A percentile compares a stretch with the other conserved stretches of the same genome.
Conservation (phyloP, 2,329 filamentous ascomycete species). For the Penicillium expansum region DNA sequence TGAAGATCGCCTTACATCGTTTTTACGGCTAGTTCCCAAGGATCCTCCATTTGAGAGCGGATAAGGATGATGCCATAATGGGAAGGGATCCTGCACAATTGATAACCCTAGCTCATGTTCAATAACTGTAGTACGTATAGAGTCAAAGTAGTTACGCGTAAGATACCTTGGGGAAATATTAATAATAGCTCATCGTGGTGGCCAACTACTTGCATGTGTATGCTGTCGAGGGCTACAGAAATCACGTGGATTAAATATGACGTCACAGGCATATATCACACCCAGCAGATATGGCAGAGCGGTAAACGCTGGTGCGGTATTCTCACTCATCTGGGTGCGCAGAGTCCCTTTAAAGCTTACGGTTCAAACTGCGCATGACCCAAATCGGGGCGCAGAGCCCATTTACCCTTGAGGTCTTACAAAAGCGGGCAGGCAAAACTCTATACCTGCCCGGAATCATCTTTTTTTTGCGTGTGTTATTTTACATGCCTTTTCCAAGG, state of each 20-base stretch:
- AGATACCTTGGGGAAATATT: too few species aligned
- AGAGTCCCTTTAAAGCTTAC: background rate
- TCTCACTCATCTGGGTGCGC: too few species aligned
- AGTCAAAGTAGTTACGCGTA: too few species aligned
- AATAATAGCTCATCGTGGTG: too few species aligned
- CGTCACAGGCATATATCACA: background rate
- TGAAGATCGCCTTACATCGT: too few species aligned
- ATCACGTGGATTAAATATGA: background rate
- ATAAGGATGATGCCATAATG: too few species aligned
- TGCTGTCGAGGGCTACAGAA: background rate
- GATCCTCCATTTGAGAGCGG: too few species aligned
- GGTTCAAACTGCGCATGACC: background rate
- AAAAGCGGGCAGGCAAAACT: background rate
- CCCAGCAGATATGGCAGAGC: background rate
- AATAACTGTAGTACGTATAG: too few species aligned
- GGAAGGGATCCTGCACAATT: too few species aligned
- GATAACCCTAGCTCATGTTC: too few species aligned
- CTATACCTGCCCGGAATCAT: background rate
- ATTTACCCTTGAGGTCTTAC: background rate
- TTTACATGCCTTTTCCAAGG: background rate
- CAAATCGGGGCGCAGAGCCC: background rate
- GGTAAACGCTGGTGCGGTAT: background rate
- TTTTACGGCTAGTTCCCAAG: too few species aligned
- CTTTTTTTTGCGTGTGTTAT: background rate
- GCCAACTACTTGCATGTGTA: too few species aligned